Base-by-base conservation (phyloP, 257 asterid genomes). In the Solanum commersonii region DNA sequence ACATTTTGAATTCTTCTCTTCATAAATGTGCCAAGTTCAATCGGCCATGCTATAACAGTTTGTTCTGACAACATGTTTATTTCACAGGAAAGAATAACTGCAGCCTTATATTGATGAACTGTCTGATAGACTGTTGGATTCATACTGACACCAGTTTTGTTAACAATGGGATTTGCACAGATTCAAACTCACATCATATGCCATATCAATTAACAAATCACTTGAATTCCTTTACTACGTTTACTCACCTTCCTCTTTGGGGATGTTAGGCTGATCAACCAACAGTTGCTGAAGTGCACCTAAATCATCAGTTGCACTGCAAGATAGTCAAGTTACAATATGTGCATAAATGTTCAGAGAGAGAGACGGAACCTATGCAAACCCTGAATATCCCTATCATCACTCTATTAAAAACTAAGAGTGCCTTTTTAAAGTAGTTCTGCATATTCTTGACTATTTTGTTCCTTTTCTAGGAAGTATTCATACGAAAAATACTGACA, bases 211-310 rank as follows among this genome's bases (percentile, higher is more conserved):
- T 25, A 84, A 35, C 86, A 25, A 72, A 78, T 37, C 33, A 87
- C 38, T 56, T 85, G 59, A 31, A 31, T 42, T 44, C 38, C 29
- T 86, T 44, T 38, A 35, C 56, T 4, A n/a, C 37, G 67, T 37
- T 27, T 59, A 71, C 86, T 81, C 88, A 94, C 98, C 98, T 92
- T 95, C 98, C 34, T 96, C 98, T 59, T 86, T 91, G 25, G 94
- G 94, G 77, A 96, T 95, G 91, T 95, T 96, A 72, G 98, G 96
- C 86, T 95, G 98, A 94, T 96, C 98, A n/a, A 90, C 88, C 88
- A 96, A 87, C 87, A 96, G 94, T 87, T 92, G 95, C 83, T 91
- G 93, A 89, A 95, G 94, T 31, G 94, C 92, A 81, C 90, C 90
- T 87, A 94, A 87, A 91, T 95, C 95, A 87, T 91, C 95, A 84